These are phyloP conservation scores for Pythium phragmitis DNA, from an alignment of 352 stramenopile species.

Conservation along the genomic window DNA sequence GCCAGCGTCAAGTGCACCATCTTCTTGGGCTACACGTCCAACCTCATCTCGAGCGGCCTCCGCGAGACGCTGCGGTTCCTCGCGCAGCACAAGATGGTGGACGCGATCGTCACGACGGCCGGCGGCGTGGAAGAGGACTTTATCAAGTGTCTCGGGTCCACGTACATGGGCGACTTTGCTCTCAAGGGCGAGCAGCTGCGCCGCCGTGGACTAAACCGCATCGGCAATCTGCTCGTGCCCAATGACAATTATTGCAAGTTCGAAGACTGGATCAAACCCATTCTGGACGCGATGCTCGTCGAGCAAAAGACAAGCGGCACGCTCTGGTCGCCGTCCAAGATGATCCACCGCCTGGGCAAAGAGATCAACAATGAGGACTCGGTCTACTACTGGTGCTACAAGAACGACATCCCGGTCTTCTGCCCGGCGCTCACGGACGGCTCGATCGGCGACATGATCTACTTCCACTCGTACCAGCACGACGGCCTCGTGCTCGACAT, in stretches of 20 bases:
- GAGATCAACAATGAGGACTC: constrained; percentile 98
- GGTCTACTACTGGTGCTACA: constrained; percentile 99
- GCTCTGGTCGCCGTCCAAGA: constrained; percentile 96
- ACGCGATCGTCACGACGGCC: constrained; percentile 95
- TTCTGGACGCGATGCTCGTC: constrained; percentile 97
- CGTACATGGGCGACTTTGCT: constrained; percentile 98
- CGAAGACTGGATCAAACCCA: constrained; percentile 95
- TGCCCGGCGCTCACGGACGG: constrained; percentile 99
- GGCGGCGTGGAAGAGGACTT: constrained; percentile 98
- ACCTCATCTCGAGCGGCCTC: constrained; percentile 98
- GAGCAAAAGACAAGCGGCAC: constrained; percentile 93
- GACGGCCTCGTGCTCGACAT: constrained; percentile 98
- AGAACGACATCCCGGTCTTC: constrained; percentile 99
- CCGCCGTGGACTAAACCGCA: constrained; percentile 98
- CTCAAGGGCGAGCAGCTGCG: constrained; percentile 92
- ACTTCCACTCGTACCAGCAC: constrained; percentile 99
- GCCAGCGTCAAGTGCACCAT: constrained; percentile 95
- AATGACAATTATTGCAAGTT: constrained; percentile 99
- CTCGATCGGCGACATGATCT: constrained; percentile 99
- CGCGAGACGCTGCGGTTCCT: constrained; percentile 98
- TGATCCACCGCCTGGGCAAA: constrained; percentile 96
- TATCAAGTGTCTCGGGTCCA: constrained; percentile 99
- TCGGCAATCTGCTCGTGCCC: constrained; percentile 99
- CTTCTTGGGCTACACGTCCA: constrained; percentile 99
- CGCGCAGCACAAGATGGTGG: constrained; percentile 98